Base-by-base conservation (phyloP, 495 filamentous ascomycete species). In the Chaetomium cochliodes region DNA sequence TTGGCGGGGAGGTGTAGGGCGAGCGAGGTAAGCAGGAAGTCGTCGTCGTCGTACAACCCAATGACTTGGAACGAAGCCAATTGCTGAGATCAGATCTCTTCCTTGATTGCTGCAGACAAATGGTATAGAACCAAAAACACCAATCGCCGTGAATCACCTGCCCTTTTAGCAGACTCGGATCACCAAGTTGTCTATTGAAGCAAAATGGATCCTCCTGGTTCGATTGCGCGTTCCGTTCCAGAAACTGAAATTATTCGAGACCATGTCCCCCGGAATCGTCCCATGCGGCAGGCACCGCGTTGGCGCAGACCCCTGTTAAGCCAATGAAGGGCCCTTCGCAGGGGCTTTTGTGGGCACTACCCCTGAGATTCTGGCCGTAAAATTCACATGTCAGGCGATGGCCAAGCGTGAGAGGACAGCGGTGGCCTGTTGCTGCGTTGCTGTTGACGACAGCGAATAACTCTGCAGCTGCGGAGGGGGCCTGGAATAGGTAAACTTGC, bases 301-400 rank as follows among this genome's bases (percentile, higher is more conserved):
- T 22, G 39, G n/a, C n/a, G 52, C n/a, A 5, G 28, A 33, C 15
- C 15, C 41, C 23, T 49, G 41, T 25, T 56, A 6, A 55, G 58
- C 67, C 70, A 71, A 72, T 73, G 66, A 72, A 15, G 18, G 54
- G 5, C 12, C 16, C 1, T 7, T 39, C 50, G 65, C 66, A 60
- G 58, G 64, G 22, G 26, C 46, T 53, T 22, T 47, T 30, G 47
- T 33, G 26, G 51, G 44, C 26, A 28, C 41, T 56, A 28, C 26
- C 68, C 68, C 46, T 47, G 44, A 47, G n/a, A 18, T 6, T 68
- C 70, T 74, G 73, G 67, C 66, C 39, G 62, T 63, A 33, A 56
- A 54, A 51, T 71, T 76, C 72, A 74, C 72, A 73, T 74, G 73
- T 74, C 72, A 72, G 70, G 71, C 70, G 72, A 75, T 72, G 49